phyloP scores from a whole-genome alignment of 2,329 filamentous ascomycete species.

The Pyricularia grisea region DNA sequence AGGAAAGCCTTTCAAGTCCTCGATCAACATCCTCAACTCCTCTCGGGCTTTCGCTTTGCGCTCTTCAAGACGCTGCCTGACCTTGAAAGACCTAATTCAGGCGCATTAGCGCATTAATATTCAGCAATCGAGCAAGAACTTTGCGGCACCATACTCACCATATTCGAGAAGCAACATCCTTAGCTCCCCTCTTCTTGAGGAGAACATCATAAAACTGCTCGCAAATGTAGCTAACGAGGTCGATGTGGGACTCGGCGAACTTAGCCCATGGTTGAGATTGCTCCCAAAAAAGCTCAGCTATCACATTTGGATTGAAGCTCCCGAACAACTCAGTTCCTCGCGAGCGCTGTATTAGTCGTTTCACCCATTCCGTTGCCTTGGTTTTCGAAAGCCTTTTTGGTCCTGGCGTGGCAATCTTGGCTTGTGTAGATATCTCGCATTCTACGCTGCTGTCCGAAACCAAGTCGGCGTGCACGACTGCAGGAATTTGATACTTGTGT shows the following conservation, averaged over 20 bases:
- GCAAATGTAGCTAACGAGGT: background rate
- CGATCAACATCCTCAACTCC: no score
- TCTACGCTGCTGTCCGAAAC: no score
- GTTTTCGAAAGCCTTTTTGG: background rate
- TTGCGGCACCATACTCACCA: no score
- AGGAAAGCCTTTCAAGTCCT: no score
- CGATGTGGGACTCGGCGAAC: background rate
- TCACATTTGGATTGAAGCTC: conserved; percentile 22
- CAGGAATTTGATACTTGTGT: background rate
- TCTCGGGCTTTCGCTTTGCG: no score
- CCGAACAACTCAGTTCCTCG: conserved; percentile 25
- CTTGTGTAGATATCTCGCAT: background rate
- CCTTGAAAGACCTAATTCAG: no score
- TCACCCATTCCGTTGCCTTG: conserved; percentile 14
- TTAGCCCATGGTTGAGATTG: conserved; percentile 21
- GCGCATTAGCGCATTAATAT: no score
- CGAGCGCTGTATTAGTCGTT: conserved; percentile 14
- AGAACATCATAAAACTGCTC: background rate
- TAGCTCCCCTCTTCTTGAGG: background rate
- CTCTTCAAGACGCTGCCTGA: no score
- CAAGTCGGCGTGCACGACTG: no score
- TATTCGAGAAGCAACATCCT: background rate
- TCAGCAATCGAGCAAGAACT: no score
- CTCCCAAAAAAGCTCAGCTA: conserved; percentile 21
- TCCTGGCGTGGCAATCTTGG: background rate